phyloP scores from a whole-genome alignment of 148 eudicot genomes.

The Camellia japonica region DNA sequence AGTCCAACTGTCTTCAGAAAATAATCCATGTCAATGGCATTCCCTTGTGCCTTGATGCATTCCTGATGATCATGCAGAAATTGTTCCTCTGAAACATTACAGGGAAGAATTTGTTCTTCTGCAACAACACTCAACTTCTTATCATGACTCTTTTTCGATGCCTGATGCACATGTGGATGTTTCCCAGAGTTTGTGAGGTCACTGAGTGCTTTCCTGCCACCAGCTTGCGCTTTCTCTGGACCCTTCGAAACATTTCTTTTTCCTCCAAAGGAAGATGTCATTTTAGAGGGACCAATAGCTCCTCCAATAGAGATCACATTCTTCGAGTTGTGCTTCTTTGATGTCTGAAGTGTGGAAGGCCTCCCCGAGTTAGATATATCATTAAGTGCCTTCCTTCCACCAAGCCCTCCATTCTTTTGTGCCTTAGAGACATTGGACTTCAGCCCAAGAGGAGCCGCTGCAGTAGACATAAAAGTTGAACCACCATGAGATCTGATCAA shows the following conservation, averaged over 20 bases:
- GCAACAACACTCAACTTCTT: conserved; percentile 30
- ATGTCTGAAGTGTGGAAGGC: too few relatives aligned
- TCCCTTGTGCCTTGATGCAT: conserved; percentile 51
- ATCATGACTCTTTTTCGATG: conserved; percentile 17
- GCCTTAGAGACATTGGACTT: conserved; percentile 31
- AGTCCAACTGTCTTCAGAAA: conserved; percentile 48
- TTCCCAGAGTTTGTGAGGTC: conserved; percentile 19
- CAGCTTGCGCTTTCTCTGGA: too few relatives aligned
- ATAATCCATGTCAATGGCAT: conserved; percentile 31
- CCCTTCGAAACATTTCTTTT: too few relatives aligned
- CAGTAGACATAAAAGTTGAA: conserved; percentile 5
- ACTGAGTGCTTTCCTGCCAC: too few relatives aligned
- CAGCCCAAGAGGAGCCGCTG: conserved; percentile 31
- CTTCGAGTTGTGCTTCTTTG: too few relatives aligned
- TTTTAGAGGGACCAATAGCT: too few relatives aligned
- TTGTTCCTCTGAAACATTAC: neutral
- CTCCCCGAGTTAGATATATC: too few relatives aligned
- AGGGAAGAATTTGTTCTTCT: conserved; percentile 23
- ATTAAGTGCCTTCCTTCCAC: too few relatives aligned
- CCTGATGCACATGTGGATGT: conserved; percentile 30
- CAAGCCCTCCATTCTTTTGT: neutral
- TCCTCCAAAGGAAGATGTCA: too few relatives aligned
- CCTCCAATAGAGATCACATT: too few relatives aligned
- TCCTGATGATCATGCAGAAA: conserved; percentile 5
- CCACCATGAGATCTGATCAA: neutral